Base-by-base conservation (phyloP, 1,284 basidiomycete genomes). In the Trichosporon inkin region DNA sequence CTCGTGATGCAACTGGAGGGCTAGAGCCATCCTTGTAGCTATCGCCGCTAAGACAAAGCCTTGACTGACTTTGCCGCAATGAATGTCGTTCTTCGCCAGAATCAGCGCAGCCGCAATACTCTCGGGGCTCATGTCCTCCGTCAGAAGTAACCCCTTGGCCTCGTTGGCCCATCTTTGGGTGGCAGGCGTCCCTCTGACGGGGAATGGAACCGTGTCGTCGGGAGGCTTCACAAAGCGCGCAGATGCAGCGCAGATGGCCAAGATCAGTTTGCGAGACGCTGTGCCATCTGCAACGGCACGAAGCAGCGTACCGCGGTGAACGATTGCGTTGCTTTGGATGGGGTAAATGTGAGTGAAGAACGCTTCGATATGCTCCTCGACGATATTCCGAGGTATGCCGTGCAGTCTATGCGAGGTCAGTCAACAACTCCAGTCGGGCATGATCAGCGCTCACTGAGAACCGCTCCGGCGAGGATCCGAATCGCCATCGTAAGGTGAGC, bases 21-120 rank as follows among this genome's bases (percentile, higher is more conserved):
- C 63, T 7, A 68, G 22, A 0, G 62, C 59, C 53, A 60, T 63
- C 24, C 67, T 58, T 10, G 53, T 61, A 0, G 67, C 67, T 2
- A 68, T 44, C 1, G 62, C 55, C 7, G 53, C 34, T 3, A 68
- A 32, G 2, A 66, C 57, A 34, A 59, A 66, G 1, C 61, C 67
- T 13, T 58, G 58, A 3, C 37, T 38, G 35, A 62, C 66, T 10
- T 60, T 56, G 5, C 64, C 67, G 11, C 53, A 44, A 41, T 66
- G 59, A 51, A 66, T 62, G 37, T 66, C 67, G 53, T 68, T 58
- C 38, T 66, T 68, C 20, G 67, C 67, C 2, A 68, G 53, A 7
- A 68, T 38, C 22, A 68, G 63, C 8, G 67, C 61, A 4, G 62
- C 54, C 2, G 67, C 57, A 16, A 68, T 60, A 22, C 41, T 60